phyloP scores from a whole-genome alignment of 441 rosid genomes.

The Capsella rubella region DNA sequence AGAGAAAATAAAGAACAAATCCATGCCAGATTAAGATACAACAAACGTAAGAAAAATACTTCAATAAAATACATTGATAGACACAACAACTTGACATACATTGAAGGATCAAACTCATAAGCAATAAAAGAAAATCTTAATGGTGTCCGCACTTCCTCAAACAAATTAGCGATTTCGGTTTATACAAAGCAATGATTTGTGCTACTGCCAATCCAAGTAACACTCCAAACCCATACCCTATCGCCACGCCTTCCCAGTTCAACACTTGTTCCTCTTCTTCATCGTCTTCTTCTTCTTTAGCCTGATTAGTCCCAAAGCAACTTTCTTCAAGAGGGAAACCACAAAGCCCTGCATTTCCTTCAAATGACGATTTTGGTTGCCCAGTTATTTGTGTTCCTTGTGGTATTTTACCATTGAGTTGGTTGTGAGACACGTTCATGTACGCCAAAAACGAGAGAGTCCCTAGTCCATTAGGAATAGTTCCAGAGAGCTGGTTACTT shows the following conservation, averaged over 20 bases:
- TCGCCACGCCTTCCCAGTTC: slow-evolving; percentile 10
- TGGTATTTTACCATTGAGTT: slow-evolving; percentile 23
- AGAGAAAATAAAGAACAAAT: no score
- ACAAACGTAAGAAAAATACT: background rate
- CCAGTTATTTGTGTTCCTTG: slow-evolving; percentile 26
- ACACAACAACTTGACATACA: background rate
- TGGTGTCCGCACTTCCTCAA: background rate
- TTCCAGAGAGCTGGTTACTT: slow-evolving; percentile 21
- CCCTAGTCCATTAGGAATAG: slow-evolving; percentile 41
- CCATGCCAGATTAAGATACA: background rate
- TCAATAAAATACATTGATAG: background rate
- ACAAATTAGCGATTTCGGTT: background rate
- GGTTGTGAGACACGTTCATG: slow-evolving; percentile 14
- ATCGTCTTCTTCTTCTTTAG: background rate
- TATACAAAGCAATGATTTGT: slow-evolving; percentile 8
- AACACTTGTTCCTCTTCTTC: background rate
- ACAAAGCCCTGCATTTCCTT: slow-evolving; percentile 32
- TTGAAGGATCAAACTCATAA: background rate
- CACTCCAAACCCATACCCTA: slow-evolving; percentile 24
- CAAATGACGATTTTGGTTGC: slow-evolving; percentile 9
- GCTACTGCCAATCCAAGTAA: slow-evolving; percentile 19
- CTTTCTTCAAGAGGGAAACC: slow-evolving; percentile 33
- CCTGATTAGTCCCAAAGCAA: background rate
- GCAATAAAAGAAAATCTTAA: background rate
- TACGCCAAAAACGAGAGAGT: slow-evolving; percentile 43